Conservation (phyloP, 2,329 filamentous ascomycete genomes). For the Westerdykella aurantiaca region DNA sequence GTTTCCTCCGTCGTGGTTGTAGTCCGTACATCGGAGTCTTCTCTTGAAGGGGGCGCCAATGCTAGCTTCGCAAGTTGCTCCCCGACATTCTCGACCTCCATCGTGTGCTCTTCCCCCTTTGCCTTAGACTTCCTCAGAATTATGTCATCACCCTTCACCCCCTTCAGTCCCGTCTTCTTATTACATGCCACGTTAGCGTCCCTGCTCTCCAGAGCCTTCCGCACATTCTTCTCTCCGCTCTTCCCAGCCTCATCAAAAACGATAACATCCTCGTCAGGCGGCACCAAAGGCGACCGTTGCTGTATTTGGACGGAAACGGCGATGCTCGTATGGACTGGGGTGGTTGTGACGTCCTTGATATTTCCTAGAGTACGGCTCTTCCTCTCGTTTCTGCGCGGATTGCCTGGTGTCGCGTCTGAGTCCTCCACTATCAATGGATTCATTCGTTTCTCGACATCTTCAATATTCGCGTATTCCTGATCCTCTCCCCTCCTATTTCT, state of each 20-base stretch:
- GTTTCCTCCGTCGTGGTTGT: no score
- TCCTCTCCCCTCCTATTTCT: not conserved
- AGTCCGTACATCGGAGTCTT: no score
- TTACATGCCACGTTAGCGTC: slow-evolving; percentile 1
- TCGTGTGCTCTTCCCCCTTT: no score
- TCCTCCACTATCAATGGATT: slow-evolving; percentile 4
- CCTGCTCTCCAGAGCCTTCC: slow-evolving; percentile 2
- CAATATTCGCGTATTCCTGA: not conserved
- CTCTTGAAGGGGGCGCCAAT: no score
- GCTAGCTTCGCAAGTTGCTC: no score
- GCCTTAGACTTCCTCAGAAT: no score
- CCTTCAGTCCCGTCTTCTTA: no score
- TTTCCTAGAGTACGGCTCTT: not conserved
- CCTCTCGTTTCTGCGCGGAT: no score
- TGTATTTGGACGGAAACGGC: not conserved
- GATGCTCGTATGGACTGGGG: not conserved
- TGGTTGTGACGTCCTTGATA: not conserved
- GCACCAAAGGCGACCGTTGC: not conserved
- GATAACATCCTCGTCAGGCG: not conserved
- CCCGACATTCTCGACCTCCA: no score
- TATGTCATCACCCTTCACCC: no score
- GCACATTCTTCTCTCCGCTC: not conserved
- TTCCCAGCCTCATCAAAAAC: not conserved
- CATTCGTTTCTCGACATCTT: slow-evolving; percentile 3
- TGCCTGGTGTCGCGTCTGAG: not conserved